Conservation (phyloP, 495 filamentous ascomycete species). For the Podospora tetraspora region DNA sequence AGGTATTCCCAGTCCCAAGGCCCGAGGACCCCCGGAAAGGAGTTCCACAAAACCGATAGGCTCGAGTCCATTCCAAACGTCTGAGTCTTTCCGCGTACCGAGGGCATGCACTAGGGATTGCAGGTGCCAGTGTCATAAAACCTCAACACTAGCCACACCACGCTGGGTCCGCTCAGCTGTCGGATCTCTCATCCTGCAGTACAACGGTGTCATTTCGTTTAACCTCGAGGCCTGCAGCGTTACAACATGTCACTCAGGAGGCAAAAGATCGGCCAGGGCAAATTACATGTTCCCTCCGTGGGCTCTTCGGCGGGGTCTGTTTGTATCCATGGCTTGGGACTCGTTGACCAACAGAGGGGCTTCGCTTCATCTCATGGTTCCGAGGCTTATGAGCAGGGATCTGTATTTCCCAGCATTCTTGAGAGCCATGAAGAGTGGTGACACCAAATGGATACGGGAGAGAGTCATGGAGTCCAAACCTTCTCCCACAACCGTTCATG, state of each 20-base stretch:
- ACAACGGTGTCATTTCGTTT: background rate
- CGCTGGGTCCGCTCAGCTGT: background rate
- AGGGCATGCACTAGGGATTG: background rate
- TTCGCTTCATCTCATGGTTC: background rate
- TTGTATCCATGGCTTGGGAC: background rate
- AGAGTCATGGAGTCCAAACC: background rate
- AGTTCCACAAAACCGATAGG: background rate
- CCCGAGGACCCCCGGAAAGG: background rate
- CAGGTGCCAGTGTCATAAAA: constrained; percentile 1
- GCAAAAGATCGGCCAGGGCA: background rate
- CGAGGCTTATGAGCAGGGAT: background rate
- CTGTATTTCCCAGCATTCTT: background rate
- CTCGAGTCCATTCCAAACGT: background rate
- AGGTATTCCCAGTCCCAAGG: background rate
- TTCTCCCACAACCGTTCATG: background rate
- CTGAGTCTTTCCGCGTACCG: background rate
- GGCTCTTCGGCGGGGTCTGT: background rate
- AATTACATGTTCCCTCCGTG: background rate
- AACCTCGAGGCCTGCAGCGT: background rate
- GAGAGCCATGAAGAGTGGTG: background rate
- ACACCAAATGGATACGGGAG: background rate
- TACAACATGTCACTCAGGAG: background rate
- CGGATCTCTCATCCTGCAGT: background rate
- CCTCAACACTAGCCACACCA: background rate
- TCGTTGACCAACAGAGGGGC: background rate